A percentile compares a stretch with the other conserved stretches of the same genome.
These are phyloP conservation scores for Perkinsus marinus DNA, from an alignment of 169 alveolate species.

Conservation along the genomic window DNA sequence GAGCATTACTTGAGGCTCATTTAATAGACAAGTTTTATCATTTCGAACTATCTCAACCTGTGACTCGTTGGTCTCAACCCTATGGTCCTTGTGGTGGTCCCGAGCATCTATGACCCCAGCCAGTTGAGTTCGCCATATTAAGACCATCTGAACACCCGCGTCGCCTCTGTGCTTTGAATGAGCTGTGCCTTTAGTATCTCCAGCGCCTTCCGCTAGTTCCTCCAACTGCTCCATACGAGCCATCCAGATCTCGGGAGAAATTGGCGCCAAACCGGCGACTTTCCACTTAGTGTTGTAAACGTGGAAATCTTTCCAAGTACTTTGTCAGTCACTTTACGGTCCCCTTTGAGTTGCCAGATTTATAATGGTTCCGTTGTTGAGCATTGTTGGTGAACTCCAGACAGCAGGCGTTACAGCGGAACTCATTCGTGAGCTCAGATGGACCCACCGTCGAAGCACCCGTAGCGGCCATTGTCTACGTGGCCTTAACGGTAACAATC, in stretches of 20 bases:
- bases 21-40: not conserved
- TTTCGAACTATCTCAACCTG: not conserved
- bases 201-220: not conserved
- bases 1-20: not conserved
- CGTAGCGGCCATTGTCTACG: too few species aligned
- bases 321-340: not conserved
- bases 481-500: too few species aligned
- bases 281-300: not conserved
- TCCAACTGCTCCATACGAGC: not conserved
- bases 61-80: not conserved
- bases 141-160: not conserved
- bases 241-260: not conserved
- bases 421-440: not conserved
- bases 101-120: not conserved
- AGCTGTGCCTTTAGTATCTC: not conserved
- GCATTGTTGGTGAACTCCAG: not conserved
- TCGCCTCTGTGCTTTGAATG: not conserved
- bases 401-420: not conserved
- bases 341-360: not conserved
- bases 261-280: not conserved
- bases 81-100: not conserved
- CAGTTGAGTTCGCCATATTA: not conserved
- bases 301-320: not conserved
- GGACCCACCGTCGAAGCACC: not conserved
- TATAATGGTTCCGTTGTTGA: not conserved